Conservation (phyloP, 176 grass and related monocot genomes). For the Carex scoparia region DNA sequence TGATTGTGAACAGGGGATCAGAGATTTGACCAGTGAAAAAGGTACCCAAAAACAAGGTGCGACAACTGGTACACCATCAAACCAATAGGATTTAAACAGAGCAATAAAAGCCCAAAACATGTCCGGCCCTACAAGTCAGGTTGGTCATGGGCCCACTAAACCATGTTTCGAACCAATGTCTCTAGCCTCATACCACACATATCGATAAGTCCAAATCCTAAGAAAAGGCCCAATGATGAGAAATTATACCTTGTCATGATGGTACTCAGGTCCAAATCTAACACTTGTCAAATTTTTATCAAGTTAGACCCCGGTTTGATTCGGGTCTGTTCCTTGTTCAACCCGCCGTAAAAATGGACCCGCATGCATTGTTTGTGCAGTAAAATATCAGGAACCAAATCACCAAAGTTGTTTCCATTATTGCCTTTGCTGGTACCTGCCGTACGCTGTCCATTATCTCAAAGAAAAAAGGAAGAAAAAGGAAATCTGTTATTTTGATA, state of each 20-base stretch:
- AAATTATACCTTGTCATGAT: not conserved
- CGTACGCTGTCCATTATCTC: too few relatives aligned
- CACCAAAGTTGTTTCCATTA: not conserved
- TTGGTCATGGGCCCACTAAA: conserved; percentile 4
- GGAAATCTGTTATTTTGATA: too few relatives aligned
- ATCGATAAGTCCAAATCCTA: not conserved
- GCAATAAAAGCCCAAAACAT: not conserved
- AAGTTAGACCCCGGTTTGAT: conserved; percentile 12
- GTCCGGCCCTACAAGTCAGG: not conserved
- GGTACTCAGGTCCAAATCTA: not conserved
- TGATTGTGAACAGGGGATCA: not conserved
- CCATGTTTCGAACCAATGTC: conserved; percentile 2
- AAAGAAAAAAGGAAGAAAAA: too few relatives aligned
- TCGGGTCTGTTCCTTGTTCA: not conserved
- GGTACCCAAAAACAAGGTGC: not conserved
- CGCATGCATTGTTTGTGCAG: not conserved
- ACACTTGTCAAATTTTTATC: conserved; percentile 5
- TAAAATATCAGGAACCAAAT: not conserved
- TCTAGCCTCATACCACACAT: not conserved
- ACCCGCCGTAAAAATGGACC: not conserved
- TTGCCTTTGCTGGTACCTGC: too few relatives aligned
- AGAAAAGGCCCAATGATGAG: conserved; percentile 21
- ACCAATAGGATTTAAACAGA: conserved; percentile 14
- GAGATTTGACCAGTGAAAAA: not conserved
- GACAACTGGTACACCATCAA: not conserved